Base-by-base conservation (phyloP, 208 protist genomes). In the Novymonas esmeraldas region DNA sequence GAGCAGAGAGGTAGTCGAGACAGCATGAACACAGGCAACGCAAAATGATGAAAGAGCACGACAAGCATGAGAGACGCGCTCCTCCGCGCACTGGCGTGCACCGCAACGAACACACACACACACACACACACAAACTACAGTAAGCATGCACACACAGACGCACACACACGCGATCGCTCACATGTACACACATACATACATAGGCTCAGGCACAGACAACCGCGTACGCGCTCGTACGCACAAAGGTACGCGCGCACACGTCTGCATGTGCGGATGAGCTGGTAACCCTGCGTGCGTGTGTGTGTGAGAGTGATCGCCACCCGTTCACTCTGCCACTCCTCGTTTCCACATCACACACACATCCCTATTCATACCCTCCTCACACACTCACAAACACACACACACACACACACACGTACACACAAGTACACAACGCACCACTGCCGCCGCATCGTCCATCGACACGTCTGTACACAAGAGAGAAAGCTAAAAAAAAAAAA, bases 231-330 rank as follows among this genome's bases (percentile, higher is more conserved):
- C 56, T 26, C 62, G 45, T 70, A 64, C 62, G 59, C 60, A 63
- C 66, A 39, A 60, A 64, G 66, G 69, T 66, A 67, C 42, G 69
- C 52, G 69, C 60, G 63, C 52, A 36, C 45, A 41, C 44, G 52
- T 41, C 29, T 58, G 52, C 20, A 11, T 41, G 11, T 14, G 36
- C 36, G 36, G 36, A 41, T 5, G 36, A 41, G 36, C 7, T 14
- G 36, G 36, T 5, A 11, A 41, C 7, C 7, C 11, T 41, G 36
- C 7, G 36, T 41, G 11, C 36, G 36, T 11, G 5, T 11, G 36
- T 5, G 36, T 41, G 36, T 5, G 11, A 11, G 36, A 5, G 36
- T 5, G 36, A 11, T 41, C 7, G 5, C 7, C 7, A 41, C 7
- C 7, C 36, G 36, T 5, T 5, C 7, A 41, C 5, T 5, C 11